A percentile compares a stretch with the other conserved stretches of the same genome.
Evolutionary conservation across 2,329 filamentous ascomycete species (phyloP).

Genomic region (Trichoderma sp.): DNA sequence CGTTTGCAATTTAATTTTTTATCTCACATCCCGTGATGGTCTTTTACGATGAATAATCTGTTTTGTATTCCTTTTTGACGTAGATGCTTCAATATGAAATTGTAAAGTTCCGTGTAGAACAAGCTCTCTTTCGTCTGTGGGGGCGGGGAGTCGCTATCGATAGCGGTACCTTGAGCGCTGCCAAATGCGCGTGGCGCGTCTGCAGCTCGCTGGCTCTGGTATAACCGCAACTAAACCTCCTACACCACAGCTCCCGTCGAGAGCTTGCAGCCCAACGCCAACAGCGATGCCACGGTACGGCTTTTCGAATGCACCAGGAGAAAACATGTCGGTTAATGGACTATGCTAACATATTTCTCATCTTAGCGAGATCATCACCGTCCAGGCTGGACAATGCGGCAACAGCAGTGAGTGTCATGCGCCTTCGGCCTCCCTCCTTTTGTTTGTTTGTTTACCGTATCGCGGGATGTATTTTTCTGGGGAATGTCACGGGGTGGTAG

Average conservation of each 20-base stretch:
- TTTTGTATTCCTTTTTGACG: no score
- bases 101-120: background rate
- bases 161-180: background rate
- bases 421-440: slow-evolving; percentile 32
- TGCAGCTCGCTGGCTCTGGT: background rate
- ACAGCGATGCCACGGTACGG: slow-evolving; percentile 31
- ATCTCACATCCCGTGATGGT: background rate
- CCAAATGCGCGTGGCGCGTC: slow-evolving; percentile 10
- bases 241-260: background rate
- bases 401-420: slow-evolving; percentile 76
- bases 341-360: background rate
- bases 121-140: background rate
- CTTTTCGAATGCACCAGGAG: background rate
- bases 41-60: background rate
- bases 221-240: background rate
- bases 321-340: slow-evolving; percentile 13
- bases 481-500: no score
- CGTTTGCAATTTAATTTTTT: background rate
- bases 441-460: background rate
- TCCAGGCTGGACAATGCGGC: slow-evolving; percentile 98
- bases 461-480: background rate
- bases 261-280: slow-evolving; percentile 3
- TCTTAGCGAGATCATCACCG: slow-evolving; percentile 93
- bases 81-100: no score
- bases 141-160: slow-evolving; percentile 18